phyloP scores from a whole-genome alignment of 768 basidiomycete species.

The Agrocybe chaxingu region DNA sequence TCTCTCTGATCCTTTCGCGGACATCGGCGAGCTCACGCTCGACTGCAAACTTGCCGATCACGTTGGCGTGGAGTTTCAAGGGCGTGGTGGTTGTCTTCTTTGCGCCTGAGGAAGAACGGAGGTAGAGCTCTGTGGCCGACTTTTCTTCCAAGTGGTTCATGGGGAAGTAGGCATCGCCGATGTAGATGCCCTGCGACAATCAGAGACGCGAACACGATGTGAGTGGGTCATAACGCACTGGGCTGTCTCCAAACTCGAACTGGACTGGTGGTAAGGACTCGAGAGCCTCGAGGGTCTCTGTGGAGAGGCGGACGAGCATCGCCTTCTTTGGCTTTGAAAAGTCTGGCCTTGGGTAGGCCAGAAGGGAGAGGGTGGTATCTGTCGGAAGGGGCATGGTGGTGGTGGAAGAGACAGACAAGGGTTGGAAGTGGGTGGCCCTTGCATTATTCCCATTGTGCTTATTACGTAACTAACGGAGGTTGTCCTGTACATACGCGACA shows the following conservation, averaged over 20 bases:
- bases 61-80: slow-evolving; percentile 70
- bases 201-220: neutral
- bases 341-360: slow-evolving; percentile 53
- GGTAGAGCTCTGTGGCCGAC: slow-evolving; percentile 67
- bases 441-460: neutral
- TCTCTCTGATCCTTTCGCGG: slow-evolving; percentile 43
- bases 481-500: slow-evolving; percentile 68
- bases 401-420: slow-evolving; percentile 2
- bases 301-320: slow-evolving; percentile 73
- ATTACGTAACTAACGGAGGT: slow-evolving; percentile 36
- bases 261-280: slow-evolving; percentile 46
- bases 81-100: slow-evolving; percentile 51
- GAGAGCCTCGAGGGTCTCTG: slow-evolving; percentile 68
- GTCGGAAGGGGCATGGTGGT: slow-evolving; percentile 64
- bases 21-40: slow-evolving; percentile 55
- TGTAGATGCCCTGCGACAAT: slow-evolving; percentile 53
- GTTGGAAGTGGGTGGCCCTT: neutral
- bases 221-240: slow-evolving; percentile 38
- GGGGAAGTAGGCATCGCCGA: slow-evolving; percentile 63
- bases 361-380: slow-evolving; percentile 51
- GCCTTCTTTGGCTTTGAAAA: slow-evolving; percentile 68
- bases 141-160: slow-evolving; percentile 53
- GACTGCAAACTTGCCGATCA: slow-evolving; percentile 70
- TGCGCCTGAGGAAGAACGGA: slow-evolving; percentile 54
- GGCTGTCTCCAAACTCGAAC: slow-evolving; percentile 59